These are phyloP conservation scores for Talaromyces sp. DNA, from an alignment of 2,329 filamentous ascomycete species.

Conservation along the genomic window DNA sequence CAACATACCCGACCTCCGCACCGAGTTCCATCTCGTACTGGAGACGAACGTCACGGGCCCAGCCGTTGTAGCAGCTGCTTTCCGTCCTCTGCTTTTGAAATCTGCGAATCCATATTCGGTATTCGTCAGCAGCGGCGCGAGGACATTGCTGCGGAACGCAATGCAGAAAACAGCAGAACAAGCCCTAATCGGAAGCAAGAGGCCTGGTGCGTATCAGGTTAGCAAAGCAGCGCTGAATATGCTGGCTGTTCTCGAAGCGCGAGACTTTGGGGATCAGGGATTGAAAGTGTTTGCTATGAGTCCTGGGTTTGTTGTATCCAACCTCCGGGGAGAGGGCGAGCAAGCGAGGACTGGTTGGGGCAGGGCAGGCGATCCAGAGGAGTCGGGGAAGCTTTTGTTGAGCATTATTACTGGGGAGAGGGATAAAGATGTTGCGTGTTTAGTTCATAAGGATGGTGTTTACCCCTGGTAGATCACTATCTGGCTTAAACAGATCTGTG, in stretches of 20 bases:
- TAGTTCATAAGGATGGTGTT: slow-evolving; percentile 12
- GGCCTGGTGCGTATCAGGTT: slow-evolving; percentile 3
- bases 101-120: slow-evolving; percentile 4
- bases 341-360: slow-evolving; percentile 10
- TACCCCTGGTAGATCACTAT: not conserved
- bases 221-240: slow-evolving; percentile 17
- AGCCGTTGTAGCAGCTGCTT: not conserved
- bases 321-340: slow-evolving; percentile 9
- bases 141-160: not conserved
- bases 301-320: slow-evolving; percentile 15
- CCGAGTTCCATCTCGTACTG: not conserved
- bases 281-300: slow-evolving; percentile 16
- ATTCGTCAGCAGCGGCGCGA: slow-evolving; percentile 9
- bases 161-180: not conserved
- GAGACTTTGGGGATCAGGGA: slow-evolving; percentile 1
- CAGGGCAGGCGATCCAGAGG: slow-evolving; percentile 5
- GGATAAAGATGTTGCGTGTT: slow-evolving; percentile 13
- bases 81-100: slow-evolving; percentile 8
- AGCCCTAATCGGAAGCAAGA: not conserved
- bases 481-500: not conserved
- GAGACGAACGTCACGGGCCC: slow-evolving; percentile 14
- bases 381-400: slow-evolving; percentile 4
- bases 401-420: slow-evolving; percentile 7
- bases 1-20: not conserved
- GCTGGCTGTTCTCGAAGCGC: slow-evolving; percentile 5